A percentile compares a stretch with the other conserved stretches of the same genome.
Conservation (phyloP, 208 protist species). For the Borovskyia barvae region DNA sequence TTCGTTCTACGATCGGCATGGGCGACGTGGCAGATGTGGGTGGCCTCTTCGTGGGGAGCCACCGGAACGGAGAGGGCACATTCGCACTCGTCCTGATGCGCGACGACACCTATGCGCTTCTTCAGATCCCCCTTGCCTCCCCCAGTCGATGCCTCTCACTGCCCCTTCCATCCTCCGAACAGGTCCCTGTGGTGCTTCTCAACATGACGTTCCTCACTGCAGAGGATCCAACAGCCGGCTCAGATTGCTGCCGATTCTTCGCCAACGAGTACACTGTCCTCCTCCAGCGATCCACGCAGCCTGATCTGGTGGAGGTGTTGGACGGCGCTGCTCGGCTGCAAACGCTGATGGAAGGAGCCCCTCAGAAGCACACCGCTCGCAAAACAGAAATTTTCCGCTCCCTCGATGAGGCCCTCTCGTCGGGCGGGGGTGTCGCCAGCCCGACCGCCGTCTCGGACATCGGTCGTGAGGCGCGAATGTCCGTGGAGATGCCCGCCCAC, state of each 20-base stretch:
- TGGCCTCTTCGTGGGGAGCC: slow-evolving; percentile 47
- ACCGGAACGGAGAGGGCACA: slow-evolving; percentile 26
- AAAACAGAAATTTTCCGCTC: slow-evolving; percentile 28
- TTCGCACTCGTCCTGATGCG: slow-evolving; percentile 41
- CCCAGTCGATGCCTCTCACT: slow-evolving; percentile 33
- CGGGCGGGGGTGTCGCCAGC: neutral
- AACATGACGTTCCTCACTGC: slow-evolving; percentile 60
- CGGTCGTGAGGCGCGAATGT: neutral
- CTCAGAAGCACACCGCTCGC: slow-evolving; percentile 20
- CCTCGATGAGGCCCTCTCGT: slow-evolving; percentile 5
- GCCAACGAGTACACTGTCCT: slow-evolving; percentile 71
- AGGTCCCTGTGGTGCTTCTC: slow-evolving; percentile 39
- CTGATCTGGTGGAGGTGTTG: slow-evolving; percentile 11
- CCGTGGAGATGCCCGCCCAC: neutral
- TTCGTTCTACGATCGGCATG: slow-evolving; percentile 6
- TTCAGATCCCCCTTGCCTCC: slow-evolving; percentile 60
- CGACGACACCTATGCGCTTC: slow-evolving; percentile 42
- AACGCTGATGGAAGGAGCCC: slow-evolving; percentile 3
- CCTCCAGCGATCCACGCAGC: slow-evolving; percentile 15
- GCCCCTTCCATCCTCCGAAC: slow-evolving; percentile 23
- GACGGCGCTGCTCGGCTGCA: neutral
- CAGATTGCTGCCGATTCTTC: slow-evolving; percentile 64
- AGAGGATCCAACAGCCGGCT: slow-evolving; percentile 46
- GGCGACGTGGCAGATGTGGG: slow-evolving; percentile 48
- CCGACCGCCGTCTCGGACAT: neutral